These are phyloP conservation scores for Cryoendolithus antarcticus DNA, from an alignment of 2,329 filamentous ascomycete species.

Conservation along the genomic window DNA sequence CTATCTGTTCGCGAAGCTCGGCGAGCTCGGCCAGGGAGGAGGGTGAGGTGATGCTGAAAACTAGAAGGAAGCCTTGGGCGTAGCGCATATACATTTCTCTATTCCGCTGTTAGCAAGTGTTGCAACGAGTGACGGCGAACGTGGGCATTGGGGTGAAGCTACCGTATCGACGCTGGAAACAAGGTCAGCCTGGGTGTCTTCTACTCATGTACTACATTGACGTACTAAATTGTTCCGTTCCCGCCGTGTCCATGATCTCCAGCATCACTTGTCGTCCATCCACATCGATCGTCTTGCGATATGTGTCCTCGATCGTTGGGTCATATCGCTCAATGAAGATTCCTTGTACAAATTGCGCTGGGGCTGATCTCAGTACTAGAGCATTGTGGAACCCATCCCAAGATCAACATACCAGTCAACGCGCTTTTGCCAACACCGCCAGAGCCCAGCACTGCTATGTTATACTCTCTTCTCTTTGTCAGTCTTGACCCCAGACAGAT, in stretches of 20 bases:
- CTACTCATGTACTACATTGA: constrained; percentile 9
- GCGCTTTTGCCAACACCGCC: constrained; percentile 89
- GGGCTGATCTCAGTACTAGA: constrained; percentile 9
- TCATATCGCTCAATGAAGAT: constrained; percentile 76
- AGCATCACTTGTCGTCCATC: constrained; percentile 65
- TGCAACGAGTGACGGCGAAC: too few relatives aligned
- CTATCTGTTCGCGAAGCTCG: constrained; percentile 76
- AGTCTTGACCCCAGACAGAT: too few relatives aligned
- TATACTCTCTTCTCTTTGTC: constrained; percentile 68
- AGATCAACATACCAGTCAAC: constrained; percentile 55
- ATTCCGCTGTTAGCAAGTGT: background rate
- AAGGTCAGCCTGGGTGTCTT: too few relatives aligned
- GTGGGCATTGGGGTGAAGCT: background rate
- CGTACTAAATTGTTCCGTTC: constrained; percentile 86
- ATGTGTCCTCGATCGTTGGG: constrained; percentile 51
- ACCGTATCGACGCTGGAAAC: constrained; percentile 13
- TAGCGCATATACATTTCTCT: constrained; percentile 88
- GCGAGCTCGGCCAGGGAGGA: constrained; percentile 73
- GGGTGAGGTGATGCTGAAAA: constrained; percentile 80
- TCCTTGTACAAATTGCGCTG: constrained; percentile 87
- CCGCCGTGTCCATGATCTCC: constrained; percentile 85
- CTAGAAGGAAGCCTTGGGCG: constrained; percentile 79
- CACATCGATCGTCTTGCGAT: constrained; percentile 53
- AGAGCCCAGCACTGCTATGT: constrained; percentile 71
- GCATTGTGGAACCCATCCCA: background rate